These are phyloP conservation scores for Penicillium salamii DNA, from an alignment of 495 filamentous ascomycete species.

Conservation along the genomic window DNA sequence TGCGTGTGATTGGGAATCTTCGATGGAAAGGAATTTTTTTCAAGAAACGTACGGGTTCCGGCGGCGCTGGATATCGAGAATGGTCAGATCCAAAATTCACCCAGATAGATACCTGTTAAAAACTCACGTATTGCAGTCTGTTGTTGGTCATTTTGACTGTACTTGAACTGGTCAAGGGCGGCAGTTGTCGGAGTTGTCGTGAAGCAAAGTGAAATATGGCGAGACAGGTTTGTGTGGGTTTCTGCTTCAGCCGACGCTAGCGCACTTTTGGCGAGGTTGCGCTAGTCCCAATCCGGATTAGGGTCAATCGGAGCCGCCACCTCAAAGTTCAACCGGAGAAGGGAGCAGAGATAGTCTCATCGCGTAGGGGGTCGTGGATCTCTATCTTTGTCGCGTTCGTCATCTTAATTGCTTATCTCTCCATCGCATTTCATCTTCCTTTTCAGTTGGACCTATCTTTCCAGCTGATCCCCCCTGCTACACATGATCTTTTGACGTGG, in stretches of 20 bases:
- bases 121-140: conserved; percentile 72
- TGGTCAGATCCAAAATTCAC: conserved; percentile 23
- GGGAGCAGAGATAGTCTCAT: conserved; percentile 30
- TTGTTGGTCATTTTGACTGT: conserved; percentile 64
- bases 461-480: conserved; percentile 5
- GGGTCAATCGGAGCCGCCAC: conserved; percentile 37
- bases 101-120: background rate
- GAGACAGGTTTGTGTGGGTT: conserved; percentile 52
- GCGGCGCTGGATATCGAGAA: conserved; percentile 58
- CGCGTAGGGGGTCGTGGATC: conserved; percentile 51
- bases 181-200: conserved; percentile 55
- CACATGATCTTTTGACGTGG: conserved; percentile 34
- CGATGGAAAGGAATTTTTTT: conserved; percentile 21
- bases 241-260: conserved; percentile 42
- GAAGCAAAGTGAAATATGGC: conserved; percentile 43
- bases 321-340: conserved; percentile 31
- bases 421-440: conserved; percentile 1
- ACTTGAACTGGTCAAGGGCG: conserved; percentile 48
- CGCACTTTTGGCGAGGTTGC: conserved; percentile 46
- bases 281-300: conserved; percentile 35
- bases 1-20: conserved; percentile 12
- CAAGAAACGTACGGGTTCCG: conserved; percentile 85
- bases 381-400: conserved; percentile 14
- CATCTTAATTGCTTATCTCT: conserved; percentile 22
- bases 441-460: conserved; percentile 1